These are phyloP conservation scores for Beauveria bassiana DNA, from an alignment of 2,329 filamentous ascomycete species.

Conservation along the genomic window DNA sequence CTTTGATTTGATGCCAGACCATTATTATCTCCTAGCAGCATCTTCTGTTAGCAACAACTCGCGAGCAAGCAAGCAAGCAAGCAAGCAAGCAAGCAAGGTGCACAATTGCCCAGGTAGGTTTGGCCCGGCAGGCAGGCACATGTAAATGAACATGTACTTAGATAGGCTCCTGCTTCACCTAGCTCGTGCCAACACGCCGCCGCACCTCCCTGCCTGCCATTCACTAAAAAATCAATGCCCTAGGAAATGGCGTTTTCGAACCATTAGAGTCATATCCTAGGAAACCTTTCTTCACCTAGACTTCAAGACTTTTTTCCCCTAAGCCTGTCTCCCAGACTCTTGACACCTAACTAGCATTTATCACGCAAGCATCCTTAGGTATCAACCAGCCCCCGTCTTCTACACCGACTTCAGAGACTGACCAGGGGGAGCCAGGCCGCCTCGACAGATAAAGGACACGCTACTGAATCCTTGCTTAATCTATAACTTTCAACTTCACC, in stretches of 20 bases:
- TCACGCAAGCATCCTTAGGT: constrained; percentile 6
- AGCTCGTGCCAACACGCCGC: background rate
- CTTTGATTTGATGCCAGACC: too few species aligned
- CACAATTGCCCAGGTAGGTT: background rate
- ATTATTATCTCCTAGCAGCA: background rate
- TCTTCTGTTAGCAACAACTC: too few species aligned
- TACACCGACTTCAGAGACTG: constrained; percentile 11
- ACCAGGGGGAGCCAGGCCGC: background rate
- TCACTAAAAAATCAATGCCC: background rate
- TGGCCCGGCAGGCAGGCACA: constrained; percentile 1
- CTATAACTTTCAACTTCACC: background rate
- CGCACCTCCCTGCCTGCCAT: background rate
- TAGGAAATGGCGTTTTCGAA: background rate
- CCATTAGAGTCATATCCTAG: background rate
- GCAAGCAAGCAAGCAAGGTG: background rate
- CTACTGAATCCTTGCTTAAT: background rate
- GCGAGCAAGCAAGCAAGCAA: background rate
- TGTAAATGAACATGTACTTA: background rate
- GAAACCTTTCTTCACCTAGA: background rate
- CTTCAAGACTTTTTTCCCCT: background rate
- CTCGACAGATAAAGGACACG: background rate
- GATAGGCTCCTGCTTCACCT: background rate
- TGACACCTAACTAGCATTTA: background rate
- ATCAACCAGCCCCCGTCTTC: constrained; percentile 7
- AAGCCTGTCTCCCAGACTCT: constrained; percentile 1